A percentile compares a stretch with the other conserved stretches of the same genome.
phyloP scores from a whole-genome alignment of 768 basidiomycete genomes.

The Naganishia vaughanmartiniae region DNA sequence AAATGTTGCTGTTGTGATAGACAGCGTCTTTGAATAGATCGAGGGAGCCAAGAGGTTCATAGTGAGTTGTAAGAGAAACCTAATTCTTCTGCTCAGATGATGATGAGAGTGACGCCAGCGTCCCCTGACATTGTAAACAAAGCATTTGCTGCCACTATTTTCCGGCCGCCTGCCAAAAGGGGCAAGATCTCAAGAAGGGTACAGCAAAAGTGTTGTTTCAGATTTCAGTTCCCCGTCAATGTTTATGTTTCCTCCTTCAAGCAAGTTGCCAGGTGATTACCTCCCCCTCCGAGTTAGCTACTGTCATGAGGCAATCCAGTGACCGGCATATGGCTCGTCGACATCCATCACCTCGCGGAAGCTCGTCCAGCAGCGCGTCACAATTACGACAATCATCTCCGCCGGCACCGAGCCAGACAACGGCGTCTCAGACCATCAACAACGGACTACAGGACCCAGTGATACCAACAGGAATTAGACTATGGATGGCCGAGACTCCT shows the following conservation, averaged over 20 bases:
- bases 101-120: slow-evolving; percentile 16
- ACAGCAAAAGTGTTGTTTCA: slow-evolving; percentile 9
- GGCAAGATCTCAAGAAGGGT: background rate
- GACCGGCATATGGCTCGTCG: background rate
- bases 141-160: background rate
- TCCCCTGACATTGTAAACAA: background rate
- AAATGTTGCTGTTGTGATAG: too few species aligned
- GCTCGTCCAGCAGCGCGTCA: background rate
- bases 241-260: background rate
- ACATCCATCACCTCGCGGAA: background rate
- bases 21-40: too few species aligned
- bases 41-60: background rate
- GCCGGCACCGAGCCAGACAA: background rate
- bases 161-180: background rate
- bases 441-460: background rate
- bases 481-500: background rate
- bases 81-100: background rate
- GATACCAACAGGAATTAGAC: background rate
- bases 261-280: background rate
- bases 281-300: background rate
- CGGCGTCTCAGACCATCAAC: background rate
- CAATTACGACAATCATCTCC: background rate
- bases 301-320: background rate
- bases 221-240: background rate
- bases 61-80: background rate